These are phyloP conservation scores for Epichloe coenophiala DNA, from an alignment of 2,329 filamentous ascomycete genomes.

Conservation along the genomic window DNA sequence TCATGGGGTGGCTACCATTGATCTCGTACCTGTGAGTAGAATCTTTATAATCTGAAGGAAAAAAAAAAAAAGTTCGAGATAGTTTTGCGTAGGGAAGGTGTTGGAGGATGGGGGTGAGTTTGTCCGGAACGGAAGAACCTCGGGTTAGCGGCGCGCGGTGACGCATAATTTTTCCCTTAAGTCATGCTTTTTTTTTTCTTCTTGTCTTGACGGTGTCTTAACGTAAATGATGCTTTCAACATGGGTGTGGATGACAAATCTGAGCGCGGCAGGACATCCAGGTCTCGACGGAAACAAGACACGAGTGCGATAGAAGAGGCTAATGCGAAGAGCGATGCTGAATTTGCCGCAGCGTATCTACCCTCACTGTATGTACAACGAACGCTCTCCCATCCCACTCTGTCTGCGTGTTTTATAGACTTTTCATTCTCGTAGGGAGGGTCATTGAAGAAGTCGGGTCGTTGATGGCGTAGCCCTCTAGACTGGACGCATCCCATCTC, in stretches of 20 bases:
- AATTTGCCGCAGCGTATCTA: conserved; percentile 1
- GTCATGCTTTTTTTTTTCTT: no score
- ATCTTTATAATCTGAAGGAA: no score
- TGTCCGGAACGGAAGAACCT: conserved; percentile 9
- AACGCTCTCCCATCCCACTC: background rate
- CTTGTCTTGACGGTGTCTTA: background rate
- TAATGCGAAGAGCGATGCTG: conserved; percentile 1
- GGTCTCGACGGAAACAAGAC: background rate
- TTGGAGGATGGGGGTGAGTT: background rate
- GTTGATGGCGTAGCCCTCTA: background rate
- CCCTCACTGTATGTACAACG: conserved; percentile 19
- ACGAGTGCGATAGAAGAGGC: background rate
- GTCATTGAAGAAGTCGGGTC: no score
- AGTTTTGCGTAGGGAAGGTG: background rate
- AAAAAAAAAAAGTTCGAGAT: no score
- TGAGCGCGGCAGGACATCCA: background rate
- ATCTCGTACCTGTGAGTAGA: background rate
- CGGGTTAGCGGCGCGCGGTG: background rate
- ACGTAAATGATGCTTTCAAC: background rate
- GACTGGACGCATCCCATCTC: conserved; percentile 39
- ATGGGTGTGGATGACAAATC: background rate
- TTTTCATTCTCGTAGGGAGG: background rate
- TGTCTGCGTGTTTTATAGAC: background rate
- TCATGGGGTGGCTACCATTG: conserved; percentile 8
- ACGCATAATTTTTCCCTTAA: background rate